Evolutionary conservation across 257 asterid genomes (phyloP).

Genomic region (Mitragyna speciosa): DNA sequence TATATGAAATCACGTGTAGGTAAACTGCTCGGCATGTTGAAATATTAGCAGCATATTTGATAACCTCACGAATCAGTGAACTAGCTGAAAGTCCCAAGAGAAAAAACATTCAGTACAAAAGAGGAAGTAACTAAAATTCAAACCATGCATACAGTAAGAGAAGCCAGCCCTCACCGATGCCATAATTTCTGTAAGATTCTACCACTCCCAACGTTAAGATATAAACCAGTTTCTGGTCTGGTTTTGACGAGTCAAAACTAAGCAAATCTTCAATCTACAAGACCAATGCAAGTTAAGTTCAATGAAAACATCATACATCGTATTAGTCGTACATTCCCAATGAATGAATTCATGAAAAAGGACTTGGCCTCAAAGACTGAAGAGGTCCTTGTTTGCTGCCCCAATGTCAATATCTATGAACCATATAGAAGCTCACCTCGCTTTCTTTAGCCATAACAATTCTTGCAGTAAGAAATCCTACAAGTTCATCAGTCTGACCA

Average conservation of each 20-base stretch:
- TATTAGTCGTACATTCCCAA: neutral
- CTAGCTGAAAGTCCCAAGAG: slow-evolving; percentile 65
- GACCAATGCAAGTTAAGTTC: neutral
- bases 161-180: slow-evolving; percentile 62
- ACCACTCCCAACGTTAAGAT: slow-evolving; percentile 91
- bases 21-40: slow-evolving; percentile 82
- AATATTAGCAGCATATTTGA: slow-evolving; percentile 67
- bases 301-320: neutral
- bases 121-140: slow-evolving; percentile 11
- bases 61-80: slow-evolving; percentile 72
- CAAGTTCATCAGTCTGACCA: slow-evolving; percentile 73
- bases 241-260: slow-evolving; percentile 60
- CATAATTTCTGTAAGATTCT: slow-evolving; percentile 80
- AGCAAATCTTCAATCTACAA: slow-evolving; percentile 78
- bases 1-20: slow-evolving; percentile 94
- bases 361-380: neutral
- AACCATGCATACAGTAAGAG: slow-evolving; percentile 7
- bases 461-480: slow-evolving; percentile 92
- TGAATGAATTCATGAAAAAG: neutral
- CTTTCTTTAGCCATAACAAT: slow-evolving; percentile 73
- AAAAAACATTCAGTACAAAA: slow-evolving; percentile 24
- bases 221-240: slow-evolving; percentile 74
- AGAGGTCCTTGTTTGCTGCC: neutral
- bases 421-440: slow-evolving; percentile 61
- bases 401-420: slow-evolving; percentile 17